Evolutionary conservation across 352 stramenopile genomes (phyloP), one percentile per base, ranked within the genome.

Genomic region (Blastocystis sp.): DNA sequence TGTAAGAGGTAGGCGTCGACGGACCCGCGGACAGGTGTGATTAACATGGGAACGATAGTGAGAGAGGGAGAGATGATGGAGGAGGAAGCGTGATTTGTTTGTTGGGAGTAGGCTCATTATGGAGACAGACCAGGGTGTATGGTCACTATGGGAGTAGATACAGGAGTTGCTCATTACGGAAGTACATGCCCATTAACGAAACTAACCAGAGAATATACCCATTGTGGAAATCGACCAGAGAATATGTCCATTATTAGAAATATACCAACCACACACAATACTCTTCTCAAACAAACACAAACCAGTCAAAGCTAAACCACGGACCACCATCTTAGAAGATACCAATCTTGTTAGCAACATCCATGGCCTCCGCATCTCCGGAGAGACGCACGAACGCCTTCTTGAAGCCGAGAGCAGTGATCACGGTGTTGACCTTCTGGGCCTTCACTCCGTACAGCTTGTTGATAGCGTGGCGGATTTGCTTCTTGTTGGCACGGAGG

Each of bases 391-490:
- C 96, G 90, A 99, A 99, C 63, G 95, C 96, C 93, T 99, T 99
- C 94, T 99, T 99, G 90, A 97, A 92, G 89, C 96, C 97, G 91
- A 98, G 93, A 78, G 96, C 94, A 63, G 95, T 67, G 92, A 99
- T 98, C 61, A 99, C 92, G 29, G 97, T 99, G 92, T 99, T 99
- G 85, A 99, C 96, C 91, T 98, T 98, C 88, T 96, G 90, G 42
- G 92, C 94, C 91, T 98, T 94, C 91, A 99, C 98, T 88, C 98
- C 94, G 93, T 99, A 99, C 59, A 99, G 91, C 89, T 97, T 93
- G 91, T 98, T 97, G 57, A 99, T 94, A 76, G 96, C 96, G 85
- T 97, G 91, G 93, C 98, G 99, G 92, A 99, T 99, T 93, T 99
- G 97, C 87, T 95, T 93, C 94, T 99, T 99, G 93, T 99, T 99